phyloP scores from a whole-genome alignment of 805 yeast species.

The Soucietia sequanensis region DNA sequence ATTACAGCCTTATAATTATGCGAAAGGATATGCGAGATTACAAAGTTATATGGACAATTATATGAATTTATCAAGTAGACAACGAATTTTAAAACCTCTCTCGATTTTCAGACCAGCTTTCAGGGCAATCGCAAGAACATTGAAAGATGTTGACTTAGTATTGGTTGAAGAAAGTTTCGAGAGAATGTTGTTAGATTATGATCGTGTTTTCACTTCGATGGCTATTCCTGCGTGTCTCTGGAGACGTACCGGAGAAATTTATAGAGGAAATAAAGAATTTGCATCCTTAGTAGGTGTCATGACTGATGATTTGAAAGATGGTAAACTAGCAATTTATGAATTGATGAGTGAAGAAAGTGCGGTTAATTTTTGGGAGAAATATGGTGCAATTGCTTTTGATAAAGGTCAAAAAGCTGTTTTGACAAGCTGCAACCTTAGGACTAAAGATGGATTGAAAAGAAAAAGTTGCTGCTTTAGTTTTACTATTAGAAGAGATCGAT shows the following conservation, averaged over 20 bases:
- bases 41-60: slow-evolving; percentile 90
- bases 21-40: slow-evolving; percentile 85
- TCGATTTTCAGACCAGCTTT: slow-evolving; percentile 89
- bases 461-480: slow-evolving; percentile 91
- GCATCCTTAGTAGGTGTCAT: slow-evolving; percentile 88
- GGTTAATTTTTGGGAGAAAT: slow-evolving; percentile 96
- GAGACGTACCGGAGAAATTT: slow-evolving; percentile 96
- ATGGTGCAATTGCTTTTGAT: slow-evolving; percentile 94
- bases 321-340: slow-evolving; percentile 88
- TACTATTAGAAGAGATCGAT: slow-evolving; percentile 87
- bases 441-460: slow-evolving; percentile 76
- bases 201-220: slow-evolving; percentile 94
- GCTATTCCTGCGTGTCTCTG: slow-evolving; percentile 97
- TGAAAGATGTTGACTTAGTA: slow-evolving; percentile 88
- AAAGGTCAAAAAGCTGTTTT: slow-evolving; percentile 93
- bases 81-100: slow-evolving; percentile 81
- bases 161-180: slow-evolving; percentile 93
- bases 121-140: slow-evolving; percentile 84
- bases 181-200: slow-evolving; percentile 88
- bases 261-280: slow-evolving; percentile 92
- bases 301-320: slow-evolving; percentile 89
- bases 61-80: slow-evolving; percentile 81
- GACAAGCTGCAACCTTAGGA: slow-evolving; percentile 84
- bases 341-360: slow-evolving; percentile 95
- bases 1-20: slow-evolving; percentile 89